These are phyloP conservation scores for Myochromella boudieri DNA, from an alignment of 768 basidiomycete species.

Conservation along the genomic window DNA sequence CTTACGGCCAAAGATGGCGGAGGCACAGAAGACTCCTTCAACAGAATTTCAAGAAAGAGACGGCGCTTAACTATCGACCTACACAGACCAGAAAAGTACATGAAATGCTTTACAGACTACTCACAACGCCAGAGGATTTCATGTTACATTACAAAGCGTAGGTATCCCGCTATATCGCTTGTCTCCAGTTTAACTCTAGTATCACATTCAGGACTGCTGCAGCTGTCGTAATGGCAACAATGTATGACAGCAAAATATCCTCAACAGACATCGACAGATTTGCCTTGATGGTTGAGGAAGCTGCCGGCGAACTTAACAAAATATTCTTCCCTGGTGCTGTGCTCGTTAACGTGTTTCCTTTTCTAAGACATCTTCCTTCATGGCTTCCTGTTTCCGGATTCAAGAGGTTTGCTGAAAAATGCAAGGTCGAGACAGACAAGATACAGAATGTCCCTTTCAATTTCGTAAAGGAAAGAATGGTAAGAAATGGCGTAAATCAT, in stretches of 20 bases:
- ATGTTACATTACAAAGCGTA: slow-evolving; percentile 8
- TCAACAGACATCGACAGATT: slow-evolving; percentile 22
- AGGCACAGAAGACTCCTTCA: slow-evolving; percentile 23
- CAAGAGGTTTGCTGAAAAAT: slow-evolving; percentile 16
- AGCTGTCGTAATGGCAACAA: slow-evolving; percentile 19
- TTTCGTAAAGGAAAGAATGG: too few species aligned
- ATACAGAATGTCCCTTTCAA: too few species aligned
- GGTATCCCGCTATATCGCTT: background rate
- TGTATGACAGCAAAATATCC: too few species aligned
- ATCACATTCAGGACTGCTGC: slow-evolving; percentile 15
- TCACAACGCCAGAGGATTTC: slow-evolving; percentile 17
- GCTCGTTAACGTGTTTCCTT: slow-evolving; percentile 29
- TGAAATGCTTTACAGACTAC: too few species aligned
- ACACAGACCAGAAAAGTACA: too few species aligned
- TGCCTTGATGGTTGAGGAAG: slow-evolving; percentile 20
- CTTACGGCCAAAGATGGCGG: slow-evolving; percentile 30
- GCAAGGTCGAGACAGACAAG: too few species aligned
- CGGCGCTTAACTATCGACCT: too few species aligned
- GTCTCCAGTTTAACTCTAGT: too few species aligned
- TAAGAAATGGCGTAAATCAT: background rate
- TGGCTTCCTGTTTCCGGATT: slow-evolving; percentile 36
- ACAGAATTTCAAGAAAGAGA: too few species aligned
- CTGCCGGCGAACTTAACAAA: slow-evolving; percentile 8
- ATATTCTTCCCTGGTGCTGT: too few species aligned
- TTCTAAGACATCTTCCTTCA: too few species aligned